Conservation (phyloP, 441 rosid species). For the Euphorbia schlechtendalii region DNA sequence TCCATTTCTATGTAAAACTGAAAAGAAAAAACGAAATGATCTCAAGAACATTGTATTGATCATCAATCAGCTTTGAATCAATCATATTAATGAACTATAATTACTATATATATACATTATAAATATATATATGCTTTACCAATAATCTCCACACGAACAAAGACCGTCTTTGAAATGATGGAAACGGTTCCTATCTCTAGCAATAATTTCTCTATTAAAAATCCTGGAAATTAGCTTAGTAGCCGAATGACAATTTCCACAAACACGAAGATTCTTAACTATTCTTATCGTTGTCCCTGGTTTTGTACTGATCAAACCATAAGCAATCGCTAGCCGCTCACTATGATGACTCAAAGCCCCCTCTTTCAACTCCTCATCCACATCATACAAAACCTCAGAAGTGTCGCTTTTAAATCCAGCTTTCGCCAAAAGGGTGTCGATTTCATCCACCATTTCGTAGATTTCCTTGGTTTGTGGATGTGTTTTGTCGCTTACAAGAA, state of each 20-base stretch:
- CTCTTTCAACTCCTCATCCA: slow-evolving; percentile 69
- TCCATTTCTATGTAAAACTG: neutral
- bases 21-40: too few species aligned
- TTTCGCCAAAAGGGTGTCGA: slow-evolving; percentile 44
- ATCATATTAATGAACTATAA: neutral
- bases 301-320: slow-evolving; percentile 65
- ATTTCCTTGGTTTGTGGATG: slow-evolving; percentile 53
- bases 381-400: slow-evolving; percentile 63
- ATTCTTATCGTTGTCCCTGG: slow-evolving; percentile 70
- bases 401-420: slow-evolving; percentile 61
- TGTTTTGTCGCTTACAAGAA: slow-evolving; percentile 53
- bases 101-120: neutral
- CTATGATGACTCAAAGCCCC: slow-evolving; percentile 62
- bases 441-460: slow-evolving; percentile 61
- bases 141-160: slow-evolving; percentile 55
- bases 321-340: slow-evolving; percentile 75
- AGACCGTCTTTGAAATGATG: slow-evolving; percentile 73
- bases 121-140: slow-evolving; percentile 25
- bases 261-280: slow-evolving; percentile 75
- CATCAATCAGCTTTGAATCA: neutral
- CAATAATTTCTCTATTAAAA: slow-evolving; percentile 64
- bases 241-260: slow-evolving; percentile 68
- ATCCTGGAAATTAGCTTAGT: slow-evolving; percentile 68
- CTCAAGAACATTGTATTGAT: neutral
- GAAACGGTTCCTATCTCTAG: slow-evolving; percentile 66